phyloP scores from a whole-genome alignment of 225 moss, liverwort and hornwort species.

The Bryum argenteum region DNA sequence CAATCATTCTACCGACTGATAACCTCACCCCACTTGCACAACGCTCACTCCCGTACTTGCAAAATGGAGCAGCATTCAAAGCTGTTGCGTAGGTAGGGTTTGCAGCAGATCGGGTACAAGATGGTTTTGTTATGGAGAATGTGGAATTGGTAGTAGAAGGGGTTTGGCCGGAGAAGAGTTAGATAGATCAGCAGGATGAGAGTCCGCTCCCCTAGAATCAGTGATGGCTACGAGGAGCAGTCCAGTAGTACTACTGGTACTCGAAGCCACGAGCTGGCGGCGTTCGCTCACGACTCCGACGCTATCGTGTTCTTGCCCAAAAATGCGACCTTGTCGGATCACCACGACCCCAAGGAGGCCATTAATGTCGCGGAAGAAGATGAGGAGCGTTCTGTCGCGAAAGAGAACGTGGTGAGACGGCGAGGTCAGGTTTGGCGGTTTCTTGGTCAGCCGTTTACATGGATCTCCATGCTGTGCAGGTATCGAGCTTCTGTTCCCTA shows the following conservation, averaged over 20 bases:
- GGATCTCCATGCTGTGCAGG: constrained; percentile 74
- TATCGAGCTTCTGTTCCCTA: too few species aligned
- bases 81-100: too few species aligned
- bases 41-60: too few species aligned
- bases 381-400: neutral
- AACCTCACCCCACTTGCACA: too few species aligned
- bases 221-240: constrained; percentile 45
- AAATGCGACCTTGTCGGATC: constrained; percentile 35
- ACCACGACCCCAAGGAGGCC: constrained; percentile 34
- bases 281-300: constrained; percentile 45
- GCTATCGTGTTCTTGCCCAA: constrained; percentile 43
- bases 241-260: neutral
- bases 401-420: constrained; percentile 13
- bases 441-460: constrained; percentile 50
- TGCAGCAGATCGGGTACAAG: too few species aligned
- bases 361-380: neutral
- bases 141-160: too few species aligned
- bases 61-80: too few species aligned
- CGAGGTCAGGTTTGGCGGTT: constrained; percentile 40
- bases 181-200: constrained; percentile 32
- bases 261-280: constrained; percentile 36
- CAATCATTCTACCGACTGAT: too few species aligned
- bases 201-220: constrained; percentile 46
- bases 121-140: too few species aligned
- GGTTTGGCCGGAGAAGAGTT: too few species aligned